Evolutionary conservation across 2,329 filamentous ascomycete genomes (phyloP), one percentile per base, ranked within the genome.

Genomic region (Acephala macrosclerotiorum): DNA sequence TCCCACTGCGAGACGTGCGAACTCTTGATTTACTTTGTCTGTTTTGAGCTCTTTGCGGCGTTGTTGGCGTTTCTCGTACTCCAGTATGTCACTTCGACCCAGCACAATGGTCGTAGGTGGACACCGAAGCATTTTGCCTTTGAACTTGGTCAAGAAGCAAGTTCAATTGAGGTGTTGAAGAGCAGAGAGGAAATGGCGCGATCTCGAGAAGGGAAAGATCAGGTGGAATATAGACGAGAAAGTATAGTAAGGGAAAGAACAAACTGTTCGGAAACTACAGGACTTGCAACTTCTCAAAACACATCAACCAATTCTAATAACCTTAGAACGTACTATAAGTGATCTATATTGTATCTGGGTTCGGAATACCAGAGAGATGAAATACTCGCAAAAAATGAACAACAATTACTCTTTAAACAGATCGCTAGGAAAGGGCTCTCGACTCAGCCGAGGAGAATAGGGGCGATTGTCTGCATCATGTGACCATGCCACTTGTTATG

Each of bases 101-200:
- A 75, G 55, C 20, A 59, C 56, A 60, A 76, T 74, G 33, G 65
- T 58, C 18, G 72, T 70, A 14, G 72, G 66, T 18, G 69, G 66
- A 12, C 72, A 60, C 14, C 74, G 73, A 65, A 76, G 72, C 74
- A 76, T 76, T 63, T 22, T 63, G 40, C 22, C 11, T 25, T 14
- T 29, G 25, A 14, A 29, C 3, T 26, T 26, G 3, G 26, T 3
- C 25, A 18, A 29, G 5, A 25, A 26, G 22, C 25, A 29, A 26
- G n/a, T 22, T 49, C n/a, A 49, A 12, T 7, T 49, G 56, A 58
- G 36, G 59, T 56, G 57, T 16, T 45, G 53, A 16, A 38, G 25
- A 53, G 14, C 22, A 53, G 14, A 49, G 12, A 53, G 49, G 49
- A 11, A 53, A 29, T 14, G 49, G 29, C 12, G 12, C 3, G 25